Base-by-base conservation (phyloP, 164 flowering plant genomes). In the Tetrastigma voinierianum region DNA sequence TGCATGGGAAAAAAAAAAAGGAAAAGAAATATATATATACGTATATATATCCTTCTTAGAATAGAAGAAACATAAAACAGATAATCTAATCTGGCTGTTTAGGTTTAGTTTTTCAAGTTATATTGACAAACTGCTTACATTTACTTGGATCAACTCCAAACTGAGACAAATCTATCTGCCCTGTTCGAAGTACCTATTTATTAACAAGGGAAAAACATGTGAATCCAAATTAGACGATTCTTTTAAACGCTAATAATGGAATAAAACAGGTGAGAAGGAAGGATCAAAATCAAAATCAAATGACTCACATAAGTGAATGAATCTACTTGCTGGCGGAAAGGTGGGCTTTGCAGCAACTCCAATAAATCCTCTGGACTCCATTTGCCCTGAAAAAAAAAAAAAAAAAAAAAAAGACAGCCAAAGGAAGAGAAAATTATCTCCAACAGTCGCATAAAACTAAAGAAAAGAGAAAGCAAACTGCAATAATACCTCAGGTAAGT, bases 141-240 rank as follows among this genome's bases (percentile, higher is more conserved):
- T 95, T 89, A 74, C 89, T 89, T 47, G 99, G 98, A 74, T 95
- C 96, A 74, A 95, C 80, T 8, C 99, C 99, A 80, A 95, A 95
- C 77, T 95, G 99, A 55, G 93, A 64, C 69, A 95, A 76, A 83
- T 95, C 99, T 59, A 95, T 80, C 76, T 95, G 97, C 57, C 99
- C 99, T 40, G 99, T 90, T 48, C 87, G 85, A 73, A 95, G 88
- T 63, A 95, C 98, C 98, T 95, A 61, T 0, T 67, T 32, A 25
- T 14, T 11, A 46, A 25, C 10, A 47, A 44, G n/a, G 25, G 25
- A 25, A 7, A 40, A 51, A 47, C 12, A 24, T n/a, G n/a, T n/a
- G n/a, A n/a, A 16, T 32, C 47, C 43, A 32, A 46, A 17, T 59
- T 63, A 12, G 3, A 13, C 2, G 13, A 54, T 10, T 10, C 47